A percentile compares a stretch with the other conserved stretches of the same genome.
Evolutionary conservation across 1,139 yeast genomes (phyloP).

Genomic region (Saccharomyces hybrid): DNA sequence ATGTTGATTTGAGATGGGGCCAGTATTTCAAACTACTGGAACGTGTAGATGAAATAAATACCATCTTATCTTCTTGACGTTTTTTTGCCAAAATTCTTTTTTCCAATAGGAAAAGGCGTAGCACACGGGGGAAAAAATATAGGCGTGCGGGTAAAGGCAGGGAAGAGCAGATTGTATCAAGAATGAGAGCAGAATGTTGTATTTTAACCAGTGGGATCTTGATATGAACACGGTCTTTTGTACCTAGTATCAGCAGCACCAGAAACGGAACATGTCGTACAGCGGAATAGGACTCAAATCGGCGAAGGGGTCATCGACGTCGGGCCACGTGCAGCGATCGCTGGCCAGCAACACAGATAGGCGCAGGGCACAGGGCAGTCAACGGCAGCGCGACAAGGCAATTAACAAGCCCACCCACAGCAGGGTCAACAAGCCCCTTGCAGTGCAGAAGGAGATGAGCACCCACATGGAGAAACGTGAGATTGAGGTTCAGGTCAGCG

Average conservation of each 20-base stretch:
- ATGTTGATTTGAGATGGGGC: not conserved
- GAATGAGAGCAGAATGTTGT: not conserved
- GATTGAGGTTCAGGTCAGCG: slow-evolving; percentile 20
- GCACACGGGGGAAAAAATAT: not conserved
- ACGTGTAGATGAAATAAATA: not conserved
- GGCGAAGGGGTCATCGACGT: slow-evolving; percentile 30
- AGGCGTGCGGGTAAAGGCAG: not conserved
- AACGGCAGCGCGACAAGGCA: not conserved
- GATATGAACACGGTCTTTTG: no score
- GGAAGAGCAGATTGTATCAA: not conserved
- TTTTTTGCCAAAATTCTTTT: not conserved
- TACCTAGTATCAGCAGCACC: no score
- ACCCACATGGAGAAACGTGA: slow-evolving; percentile 12
- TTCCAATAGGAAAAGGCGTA: not conserved
- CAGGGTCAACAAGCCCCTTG: not conserved
- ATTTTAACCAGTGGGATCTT: not conserved
- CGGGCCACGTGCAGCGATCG: slow-evolving; percentile 27
- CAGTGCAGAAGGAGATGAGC: slow-evolving; percentile 4
- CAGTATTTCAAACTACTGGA: not conserved
- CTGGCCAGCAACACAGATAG: slow-evolving; percentile 11
- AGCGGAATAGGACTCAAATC: slow-evolving; percentile 26
- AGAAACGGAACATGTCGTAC: slow-evolving; percentile 15
- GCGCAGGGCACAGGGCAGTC: not conserved
- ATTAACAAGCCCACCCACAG: not conserved
- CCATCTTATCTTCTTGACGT: not conserved